phyloP scores from a whole-genome alignment of 2,329 filamentous ascomycete species.

The Fusarium abutilonis region DNA sequence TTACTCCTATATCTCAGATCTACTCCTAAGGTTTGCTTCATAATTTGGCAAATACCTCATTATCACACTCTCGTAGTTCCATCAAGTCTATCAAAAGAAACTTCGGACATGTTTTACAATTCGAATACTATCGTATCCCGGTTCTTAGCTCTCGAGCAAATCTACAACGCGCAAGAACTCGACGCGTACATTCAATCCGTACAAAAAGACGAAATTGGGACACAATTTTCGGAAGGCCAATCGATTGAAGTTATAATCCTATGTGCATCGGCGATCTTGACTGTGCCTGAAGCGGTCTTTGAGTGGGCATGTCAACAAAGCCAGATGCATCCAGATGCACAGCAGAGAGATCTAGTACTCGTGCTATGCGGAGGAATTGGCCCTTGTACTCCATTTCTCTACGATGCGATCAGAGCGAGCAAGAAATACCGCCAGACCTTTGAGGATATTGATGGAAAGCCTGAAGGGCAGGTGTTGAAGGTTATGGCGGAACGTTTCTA shows the following conservation, averaged over 20 bases:
- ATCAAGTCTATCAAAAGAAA: background rate
- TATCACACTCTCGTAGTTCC: background rate
- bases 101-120: background rate
- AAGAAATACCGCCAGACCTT: slow-evolving; percentile 1
- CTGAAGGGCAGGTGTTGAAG: slow-evolving; percentile 19
- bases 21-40: too few species aligned
- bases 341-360: background rate
- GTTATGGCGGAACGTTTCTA: slow-evolving; percentile 14
- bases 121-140: background rate
- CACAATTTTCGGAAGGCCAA: fast-evolving
- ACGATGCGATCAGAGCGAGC: slow-evolving; percentile 10
- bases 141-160: slow-evolving; percentile 12
- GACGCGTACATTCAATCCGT: background rate
- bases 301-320: background rate
- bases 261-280: slow-evolving; percentile 15
- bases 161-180: slow-evolving; percentile 20
- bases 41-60: fast-evolving
- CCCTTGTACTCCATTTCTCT: slow-evolving; percentile 11
- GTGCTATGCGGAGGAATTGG: slow-evolving; percentile 16
- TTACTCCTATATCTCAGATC: too few species aligned
- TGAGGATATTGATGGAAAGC: background rate
- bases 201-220: fast-evolving
- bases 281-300: slow-evolving; percentile 22
- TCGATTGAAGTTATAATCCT: slow-evolving; percentile 4
- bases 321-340: fast-evolving